Conservation (phyloP, 345 rosid genomes). For the Populus tremula region DNA sequence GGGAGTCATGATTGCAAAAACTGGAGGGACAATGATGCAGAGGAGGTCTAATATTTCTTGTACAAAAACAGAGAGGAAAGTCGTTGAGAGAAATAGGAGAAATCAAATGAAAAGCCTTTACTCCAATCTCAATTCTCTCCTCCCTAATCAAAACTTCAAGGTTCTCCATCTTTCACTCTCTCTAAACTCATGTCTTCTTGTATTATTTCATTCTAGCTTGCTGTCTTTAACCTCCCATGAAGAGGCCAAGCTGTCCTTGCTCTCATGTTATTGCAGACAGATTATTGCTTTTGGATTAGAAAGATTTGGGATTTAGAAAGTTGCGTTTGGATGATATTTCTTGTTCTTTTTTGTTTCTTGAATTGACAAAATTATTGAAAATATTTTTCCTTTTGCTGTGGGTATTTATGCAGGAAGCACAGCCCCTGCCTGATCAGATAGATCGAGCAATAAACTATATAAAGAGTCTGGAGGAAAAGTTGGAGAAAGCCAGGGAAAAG, state of each 20-base stretch:
- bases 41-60: conserved; percentile 13
- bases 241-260: neutral
- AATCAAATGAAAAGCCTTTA: conserved; percentile 47
- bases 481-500: conserved; percentile 35
- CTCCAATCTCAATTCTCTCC: conserved; percentile 42
- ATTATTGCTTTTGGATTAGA: too few species aligned
- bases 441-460: conserved; percentile 53
- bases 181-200: neutral
- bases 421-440: conserved; percentile 47
- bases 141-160: conserved; percentile 37
- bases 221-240: neutral
- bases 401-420: conserved; percentile 31
- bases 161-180: neutral
- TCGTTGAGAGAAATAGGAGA: conserved; percentile 51
- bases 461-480: conserved; percentile 27
- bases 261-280: too few species aligned
- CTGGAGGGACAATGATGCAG: conserved; percentile 6
- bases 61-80: conserved; percentile 45
- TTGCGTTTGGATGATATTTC: neutral
- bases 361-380: neutral
- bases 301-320: too few species aligned
- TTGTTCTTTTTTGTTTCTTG: neutral
- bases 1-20: neutral
- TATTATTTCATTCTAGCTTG: neutral
- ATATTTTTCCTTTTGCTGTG: neutral